These are phyloP conservation scores for Vitis amurensis DNA, from an alignment of 164 flowering plant species.

Conservation along the genomic window DNA sequence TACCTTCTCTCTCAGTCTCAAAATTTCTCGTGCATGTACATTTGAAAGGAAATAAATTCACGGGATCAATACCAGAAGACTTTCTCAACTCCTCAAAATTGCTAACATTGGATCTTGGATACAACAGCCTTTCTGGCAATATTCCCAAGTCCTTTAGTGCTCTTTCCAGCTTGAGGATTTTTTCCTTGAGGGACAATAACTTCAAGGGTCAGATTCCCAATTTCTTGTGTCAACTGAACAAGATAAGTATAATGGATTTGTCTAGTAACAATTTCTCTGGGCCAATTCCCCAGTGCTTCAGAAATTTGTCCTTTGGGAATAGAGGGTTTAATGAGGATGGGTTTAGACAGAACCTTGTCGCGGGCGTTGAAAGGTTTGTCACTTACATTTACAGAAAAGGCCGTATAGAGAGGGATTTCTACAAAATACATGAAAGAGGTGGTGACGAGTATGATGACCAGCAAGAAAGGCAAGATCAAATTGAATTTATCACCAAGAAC, in stretches of 20 bases:
- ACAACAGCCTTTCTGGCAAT: neutral
- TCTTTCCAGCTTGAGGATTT: conserved; percentile 1
- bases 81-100: neutral
- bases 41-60: neutral
- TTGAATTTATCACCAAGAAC: conserved; percentile 1
- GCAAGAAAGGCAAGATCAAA: neutral
- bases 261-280: neutral
- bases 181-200: conserved; percentile 2
- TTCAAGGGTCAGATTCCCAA: conserved; percentile 3
- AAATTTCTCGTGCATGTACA: neutral
- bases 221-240: neutral
- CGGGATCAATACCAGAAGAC: neutral
- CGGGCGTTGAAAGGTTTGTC: no score
- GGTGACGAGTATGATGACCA: neutral
- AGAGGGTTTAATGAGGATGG: neutral
- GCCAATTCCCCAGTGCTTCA: conserved; percentile 6
- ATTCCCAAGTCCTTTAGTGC: neutral
- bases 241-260: conserved; percentile 6
- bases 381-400: no score
- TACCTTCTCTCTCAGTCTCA: neutral
- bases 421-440: no score
- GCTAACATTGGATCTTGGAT: neutral
- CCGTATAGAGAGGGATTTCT: no score
- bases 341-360: neutral
- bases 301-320: conserved; percentile 1